phyloP scores from a whole-genome alignment of 768 basidiomycete genomes.

The Vararia minispora region DNA sequence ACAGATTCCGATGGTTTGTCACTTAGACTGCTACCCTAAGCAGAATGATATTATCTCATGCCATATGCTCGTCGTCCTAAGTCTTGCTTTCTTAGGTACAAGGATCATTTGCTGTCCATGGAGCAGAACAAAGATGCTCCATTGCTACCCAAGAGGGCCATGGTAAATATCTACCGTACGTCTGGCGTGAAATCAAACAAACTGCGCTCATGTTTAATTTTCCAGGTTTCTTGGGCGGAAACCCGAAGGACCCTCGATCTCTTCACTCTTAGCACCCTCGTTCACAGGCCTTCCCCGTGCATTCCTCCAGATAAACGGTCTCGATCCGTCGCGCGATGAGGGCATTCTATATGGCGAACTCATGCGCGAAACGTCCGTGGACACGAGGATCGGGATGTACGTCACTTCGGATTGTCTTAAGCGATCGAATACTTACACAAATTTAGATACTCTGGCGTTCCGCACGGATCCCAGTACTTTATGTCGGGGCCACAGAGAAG shows the following conservation, averaged over 20 bases:
- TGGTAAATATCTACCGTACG: constrained; percentile 5
- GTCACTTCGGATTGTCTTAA: neutral
- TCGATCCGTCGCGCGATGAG: constrained; percentile 21
- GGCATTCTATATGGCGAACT: constrained; percentile 17
- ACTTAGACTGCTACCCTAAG: constrained; percentile 13
- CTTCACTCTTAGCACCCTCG: constrained; percentile 15
- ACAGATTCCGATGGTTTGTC: constrained; percentile 12
- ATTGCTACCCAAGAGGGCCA: constrained; percentile 2
- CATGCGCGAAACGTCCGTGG: constrained; percentile 15
- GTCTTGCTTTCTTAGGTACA: constrained; percentile 12
- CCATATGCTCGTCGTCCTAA: no score
- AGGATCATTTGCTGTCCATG: constrained; percentile 13
- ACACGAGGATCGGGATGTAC: constrained; percentile 16
- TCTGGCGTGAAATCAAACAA: no score
- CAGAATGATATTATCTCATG: constrained; percentile 3
- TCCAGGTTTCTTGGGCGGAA: neutral
- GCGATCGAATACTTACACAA: neutral
- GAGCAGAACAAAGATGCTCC: constrained; percentile 15
- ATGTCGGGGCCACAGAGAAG: neutral
- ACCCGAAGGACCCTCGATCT: constrained; percentile 7
- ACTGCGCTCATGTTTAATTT: neutral
- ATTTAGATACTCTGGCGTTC: neutral
- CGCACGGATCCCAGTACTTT: neutral
- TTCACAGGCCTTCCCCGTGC: constrained; percentile 15
- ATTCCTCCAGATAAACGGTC: constrained; percentile 17